A percentile compares a stretch with the other conserved stretches of the same genome.
phyloP scores from a whole-genome alignment of 2,329 filamentous ascomycete genomes.

The Diaporthe vaccinii region DNA sequence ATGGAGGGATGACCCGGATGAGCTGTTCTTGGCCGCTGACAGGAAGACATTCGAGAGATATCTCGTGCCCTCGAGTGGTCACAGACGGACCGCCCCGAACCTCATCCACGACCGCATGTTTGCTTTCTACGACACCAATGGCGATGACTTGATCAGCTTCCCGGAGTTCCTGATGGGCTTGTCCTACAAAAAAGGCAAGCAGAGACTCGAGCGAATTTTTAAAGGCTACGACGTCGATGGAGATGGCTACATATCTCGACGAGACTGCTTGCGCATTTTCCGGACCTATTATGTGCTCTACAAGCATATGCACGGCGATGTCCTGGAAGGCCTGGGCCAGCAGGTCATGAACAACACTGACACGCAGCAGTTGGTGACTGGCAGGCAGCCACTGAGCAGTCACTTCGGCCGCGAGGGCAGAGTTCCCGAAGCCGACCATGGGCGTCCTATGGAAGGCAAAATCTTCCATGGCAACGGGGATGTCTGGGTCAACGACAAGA shows the following conservation, averaged over 20 bases:
- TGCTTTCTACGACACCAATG: slow-evolving; percentile 93
- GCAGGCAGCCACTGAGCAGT: slow-evolving; percentile 81
- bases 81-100: slow-evolving; percentile 83
- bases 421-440: slow-evolving; percentile 73
- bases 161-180: slow-evolving; percentile 90
- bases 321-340: slow-evolving; percentile 82
- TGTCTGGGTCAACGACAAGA: slow-evolving; percentile 70
- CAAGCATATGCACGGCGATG: slow-evolving; percentile 89
- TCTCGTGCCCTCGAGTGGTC: slow-evolving; percentile 87
- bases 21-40: slow-evolving; percentile 87
- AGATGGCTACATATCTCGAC: slow-evolving; percentile 87
- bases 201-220: slow-evolving; percentile 82
- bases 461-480: slow-evolving; percentile 73
- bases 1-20: slow-evolving; percentile 84
- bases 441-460: slow-evolving; percentile 77
- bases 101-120: slow-evolving; percentile 97
- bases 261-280: slow-evolving; percentile 92
- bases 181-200: slow-evolving; percentile 76
- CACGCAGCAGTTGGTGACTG: slow-evolving; percentile 80
- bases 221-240: slow-evolving; percentile 91
- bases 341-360: slow-evolving; percentile 82
- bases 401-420: slow-evolving; percentile 80
- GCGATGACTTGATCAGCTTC: slow-evolving; percentile 90
- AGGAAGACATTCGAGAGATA: slow-evolving; percentile 93
- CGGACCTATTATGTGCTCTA: slow-evolving; percentile 92